Base-by-base conservation (phyloP, 352 stramenopile genomes). In the Globisporangium cystogenes region DNA sequence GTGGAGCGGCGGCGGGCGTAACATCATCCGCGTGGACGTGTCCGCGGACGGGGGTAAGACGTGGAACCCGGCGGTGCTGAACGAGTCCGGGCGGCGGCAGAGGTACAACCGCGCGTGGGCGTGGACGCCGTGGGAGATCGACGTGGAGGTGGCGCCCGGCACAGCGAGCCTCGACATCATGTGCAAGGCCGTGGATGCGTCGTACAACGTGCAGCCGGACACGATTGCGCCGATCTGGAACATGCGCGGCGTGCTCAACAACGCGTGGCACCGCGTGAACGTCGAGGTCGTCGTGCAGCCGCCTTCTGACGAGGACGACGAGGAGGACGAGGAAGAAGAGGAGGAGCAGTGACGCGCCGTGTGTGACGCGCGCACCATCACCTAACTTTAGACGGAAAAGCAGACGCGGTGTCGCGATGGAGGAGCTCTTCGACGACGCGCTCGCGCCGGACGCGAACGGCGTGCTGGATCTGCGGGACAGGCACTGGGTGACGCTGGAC, bases 141-240 rank as follows among this genome's bases (percentile, higher is more conserved):
- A 95, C 42, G 86, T 98, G 0, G 70, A n/a, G n/a, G n/a, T n/a
- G n/a, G n/a, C n/a, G n/a, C n/a, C n/a, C n/a, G n/a, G n/a, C n/a
- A n/a, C n/a, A n/a, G n/a, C n/a, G n/a, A n/a, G n/a, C n/a, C 59
- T 96, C 20, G 76, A 98, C 41, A 73, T 99, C 43, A 79, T 81
- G 42, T 98, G 81, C 68, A 98, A 98, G 59, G 96, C 93, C 3
- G 82, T 98, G 6, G 96, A 99, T 65, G 73, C 77, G 31, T 95
- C 87, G 1, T 98, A 97, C 69, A 99, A 99, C 65, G 86, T 90
- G 16, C 96, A 99, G 65, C 97, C 97, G 2, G 96, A 99, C 65
- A 93, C 72, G 18, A 94, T 93, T 55, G 87, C 86, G 49, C 86
- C 95, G 33, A 96, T 98, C 55, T 99, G 96, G 96, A 99, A 99